phyloP scores from a whole-genome alignment of 108 stramenopile genomes.

The Skeletonema potamos region DNA sequence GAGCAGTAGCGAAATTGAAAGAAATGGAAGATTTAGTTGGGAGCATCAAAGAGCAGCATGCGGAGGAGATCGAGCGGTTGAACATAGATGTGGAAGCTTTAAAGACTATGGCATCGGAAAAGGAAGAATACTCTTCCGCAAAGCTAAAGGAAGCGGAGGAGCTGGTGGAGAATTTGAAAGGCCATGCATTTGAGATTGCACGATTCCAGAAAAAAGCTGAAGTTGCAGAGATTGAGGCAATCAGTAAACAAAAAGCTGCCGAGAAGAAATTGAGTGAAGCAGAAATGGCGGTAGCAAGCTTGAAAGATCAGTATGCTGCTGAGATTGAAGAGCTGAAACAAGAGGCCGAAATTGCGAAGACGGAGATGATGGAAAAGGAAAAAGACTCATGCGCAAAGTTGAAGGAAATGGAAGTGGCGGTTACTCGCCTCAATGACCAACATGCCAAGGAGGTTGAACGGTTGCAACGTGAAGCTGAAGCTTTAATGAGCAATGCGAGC shows the following conservation, averaged over 20 bases:
- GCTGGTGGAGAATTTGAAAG: background rate
- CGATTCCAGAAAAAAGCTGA: background rate
- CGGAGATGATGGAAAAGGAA: background rate
- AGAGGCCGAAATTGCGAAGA: background rate
- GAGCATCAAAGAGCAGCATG: background rate
- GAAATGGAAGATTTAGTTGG: background rate
- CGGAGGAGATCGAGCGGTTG: background rate
- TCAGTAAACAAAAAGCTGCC: background rate
- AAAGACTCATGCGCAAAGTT: background rate
- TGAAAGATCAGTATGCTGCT: background rate
- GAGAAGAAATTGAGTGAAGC: background rate
- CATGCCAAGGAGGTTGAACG: background rate
- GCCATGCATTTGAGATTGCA: background rate
- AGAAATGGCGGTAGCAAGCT: background rate
- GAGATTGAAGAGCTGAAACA: background rate
- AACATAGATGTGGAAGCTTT: background rate
- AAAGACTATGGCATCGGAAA: background rate
- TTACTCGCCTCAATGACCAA: background rate
- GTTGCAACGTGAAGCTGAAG: constrained; percentile 15
- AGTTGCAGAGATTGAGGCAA: background rate
- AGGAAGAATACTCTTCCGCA: background rate
- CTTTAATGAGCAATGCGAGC: background rate
- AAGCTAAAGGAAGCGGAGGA: background rate
- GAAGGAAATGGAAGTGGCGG: background rate
- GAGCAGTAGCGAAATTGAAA: background rate